These are phyloP conservation scores for Lentinula edodes DNA, from an alignment of 768 basidiomycete genomes.

Conservation along the genomic window DNA sequence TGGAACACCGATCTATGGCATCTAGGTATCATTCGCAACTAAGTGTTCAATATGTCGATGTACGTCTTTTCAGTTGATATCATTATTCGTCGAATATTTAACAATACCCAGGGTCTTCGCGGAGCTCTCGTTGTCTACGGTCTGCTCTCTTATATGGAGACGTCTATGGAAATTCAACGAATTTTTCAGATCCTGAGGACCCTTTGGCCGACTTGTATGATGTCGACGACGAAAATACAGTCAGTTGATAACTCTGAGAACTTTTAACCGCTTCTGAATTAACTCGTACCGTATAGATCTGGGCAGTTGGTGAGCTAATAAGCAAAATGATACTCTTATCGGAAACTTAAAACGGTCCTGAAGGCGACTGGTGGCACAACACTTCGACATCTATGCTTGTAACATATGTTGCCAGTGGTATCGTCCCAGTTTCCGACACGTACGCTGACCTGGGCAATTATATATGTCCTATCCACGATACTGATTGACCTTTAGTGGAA, in stretches of 20 bases:
- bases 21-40: background rate
- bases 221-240: conserved; percentile 17
- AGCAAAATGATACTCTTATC: conserved; percentile 19
- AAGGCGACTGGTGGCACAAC: conserved; percentile 39
- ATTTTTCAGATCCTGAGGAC: conserved; percentile 26
- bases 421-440: conserved; percentile 27
- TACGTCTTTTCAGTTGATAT: conserved; percentile 3
- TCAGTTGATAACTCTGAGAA: background rate
- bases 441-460: conserved; percentile 19
- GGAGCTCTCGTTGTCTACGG: conserved; percentile 29
- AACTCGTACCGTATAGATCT: background rate
- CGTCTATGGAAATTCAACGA: background rate
- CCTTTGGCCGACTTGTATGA: conserved; percentile 36
- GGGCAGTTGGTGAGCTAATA: conserved; percentile 1
- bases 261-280: background rate
- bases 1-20: background rate
- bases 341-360: background rate
- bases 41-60: conserved; percentile 10
- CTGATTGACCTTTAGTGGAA: background rate
- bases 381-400: conserved; percentile 19
- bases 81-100: background rate
- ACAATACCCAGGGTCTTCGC: conserved; percentile 20
- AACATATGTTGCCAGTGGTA: conserved; percentile 14
- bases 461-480: background rate
- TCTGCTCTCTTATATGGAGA: conserved; percentile 10